Conservation (phyloP, 257 asterid genomes). For the Petrea volubilis region DNA sequence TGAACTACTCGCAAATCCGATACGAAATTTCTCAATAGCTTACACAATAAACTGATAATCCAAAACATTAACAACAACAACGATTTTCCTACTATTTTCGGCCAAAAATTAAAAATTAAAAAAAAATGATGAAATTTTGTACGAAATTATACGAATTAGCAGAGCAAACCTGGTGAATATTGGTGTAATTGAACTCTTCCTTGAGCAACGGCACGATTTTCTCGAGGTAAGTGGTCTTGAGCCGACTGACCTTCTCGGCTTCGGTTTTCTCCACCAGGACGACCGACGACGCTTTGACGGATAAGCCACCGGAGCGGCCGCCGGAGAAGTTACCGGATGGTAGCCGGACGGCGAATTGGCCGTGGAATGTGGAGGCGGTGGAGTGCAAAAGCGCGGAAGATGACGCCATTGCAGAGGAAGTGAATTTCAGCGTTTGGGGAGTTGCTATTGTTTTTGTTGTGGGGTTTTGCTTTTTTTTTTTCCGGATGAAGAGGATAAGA, state of each 20-base stretch:
- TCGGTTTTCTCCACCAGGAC: slow-evolving; percentile 85
- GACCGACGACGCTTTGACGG: slow-evolving; percentile 57
- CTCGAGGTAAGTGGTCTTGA: slow-evolving; percentile 68
- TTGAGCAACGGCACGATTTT: slow-evolving; percentile 76
- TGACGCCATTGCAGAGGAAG: slow-evolving; percentile 57
- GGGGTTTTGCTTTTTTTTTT: slow-evolving; percentile 16
- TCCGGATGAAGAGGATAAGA: slow-evolving; percentile 40
- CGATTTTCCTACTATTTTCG: neutral
- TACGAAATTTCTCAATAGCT: neutral
- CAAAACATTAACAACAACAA: neutral
- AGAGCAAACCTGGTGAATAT: slow-evolving; percentile 67
- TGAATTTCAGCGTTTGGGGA: slow-evolving; percentile 4
- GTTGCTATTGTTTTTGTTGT: slow-evolving; percentile 5
- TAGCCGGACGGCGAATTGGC: slow-evolving; percentile 45
- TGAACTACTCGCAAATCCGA: neutral
- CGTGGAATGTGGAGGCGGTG: slow-evolving; percentile 56
- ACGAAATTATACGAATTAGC: neutral
- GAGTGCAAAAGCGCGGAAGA: slow-evolving; percentile 73
- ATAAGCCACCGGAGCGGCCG: slow-evolving; percentile 38
- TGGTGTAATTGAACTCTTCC: slow-evolving; percentile 82
- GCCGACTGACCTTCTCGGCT: slow-evolving; percentile 63
- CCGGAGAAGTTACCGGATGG: slow-evolving; percentile 35
- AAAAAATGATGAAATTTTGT: neutral
- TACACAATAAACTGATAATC: neutral
- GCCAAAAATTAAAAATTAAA: too few relatives aligned